Conservation (phyloP, 352 stramenopile species). For the Globisporangium canariense region DNA sequence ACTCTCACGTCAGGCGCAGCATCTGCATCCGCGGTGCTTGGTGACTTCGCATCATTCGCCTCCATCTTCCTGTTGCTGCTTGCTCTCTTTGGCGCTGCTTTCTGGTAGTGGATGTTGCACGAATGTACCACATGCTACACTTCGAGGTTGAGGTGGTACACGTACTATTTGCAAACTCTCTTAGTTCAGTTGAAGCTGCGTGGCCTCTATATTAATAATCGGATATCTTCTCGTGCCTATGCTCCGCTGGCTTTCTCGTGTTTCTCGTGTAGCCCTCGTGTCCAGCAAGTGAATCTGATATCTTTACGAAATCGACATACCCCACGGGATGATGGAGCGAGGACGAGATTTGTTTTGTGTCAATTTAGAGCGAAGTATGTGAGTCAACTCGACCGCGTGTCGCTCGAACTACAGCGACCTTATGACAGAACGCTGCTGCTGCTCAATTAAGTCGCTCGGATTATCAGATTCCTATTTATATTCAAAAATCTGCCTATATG, state of each 20-base stretch:
- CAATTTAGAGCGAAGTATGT: neutral
- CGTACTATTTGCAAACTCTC: neutral
- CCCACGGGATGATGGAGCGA: neutral
- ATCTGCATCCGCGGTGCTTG: neutral
- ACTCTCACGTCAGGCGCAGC: neutral
- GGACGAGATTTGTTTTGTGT: neutral
- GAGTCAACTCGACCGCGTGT: neutral
- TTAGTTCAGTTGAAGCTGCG: neutral
- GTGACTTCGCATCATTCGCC: neutral
- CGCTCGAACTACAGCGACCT: neutral
- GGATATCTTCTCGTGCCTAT: neutral
- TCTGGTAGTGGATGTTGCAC: neutral
- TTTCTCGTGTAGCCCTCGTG: neutral
- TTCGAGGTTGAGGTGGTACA: neutral
- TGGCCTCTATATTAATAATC: neutral
- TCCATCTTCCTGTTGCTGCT: slow-evolving; percentile 1
- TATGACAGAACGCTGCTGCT: no score
- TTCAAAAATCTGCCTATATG: neutral
- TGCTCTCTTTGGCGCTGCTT: neutral
- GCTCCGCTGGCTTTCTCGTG: neutral
- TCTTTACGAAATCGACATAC: neutral
- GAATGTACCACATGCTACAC: neutral
- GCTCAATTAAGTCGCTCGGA: neutral
- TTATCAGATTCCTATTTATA: slow-evolving; percentile 1
- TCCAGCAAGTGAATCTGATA: neutral